Conservation (phyloP, 1,139 yeast species). For the Meyerozyma guilliermondii region DNA sequence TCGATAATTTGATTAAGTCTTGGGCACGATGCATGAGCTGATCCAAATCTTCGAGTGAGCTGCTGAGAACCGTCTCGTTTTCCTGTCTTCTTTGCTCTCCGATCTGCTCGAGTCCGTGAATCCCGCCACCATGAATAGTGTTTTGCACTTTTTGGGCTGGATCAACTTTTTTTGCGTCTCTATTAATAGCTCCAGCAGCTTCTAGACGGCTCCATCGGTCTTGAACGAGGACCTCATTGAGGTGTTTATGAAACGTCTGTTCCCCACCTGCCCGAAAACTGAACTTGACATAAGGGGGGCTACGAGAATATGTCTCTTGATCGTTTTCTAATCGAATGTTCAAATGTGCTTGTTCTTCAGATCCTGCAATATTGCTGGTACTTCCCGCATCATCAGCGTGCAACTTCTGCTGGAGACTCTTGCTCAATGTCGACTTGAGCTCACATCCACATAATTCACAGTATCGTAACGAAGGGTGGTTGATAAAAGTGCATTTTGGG, state of each 20-base stretch:
- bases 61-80: conserved; percentile 59
- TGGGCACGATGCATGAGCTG: conserved; percentile 74
- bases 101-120: conserved; percentile 63
- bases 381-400: conserved; percentile 1
- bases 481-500: conserved; percentile 77
- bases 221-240: conserved; percentile 40
- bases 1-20: conserved; percentile 59
- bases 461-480: conserved; percentile 69
- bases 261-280: conserved; percentile 65
- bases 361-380: conserved; percentile 8
- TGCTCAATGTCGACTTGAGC: conserved; percentile 24
- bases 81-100: conserved; percentile 54
- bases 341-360: conserved; percentile 9
- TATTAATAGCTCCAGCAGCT: conserved; percentile 34
- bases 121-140: conserved; percentile 37
- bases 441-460: conserved; percentile 88
- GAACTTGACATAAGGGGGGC: conserved; percentile 42
- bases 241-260: conserved; percentile 35
- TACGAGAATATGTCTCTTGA: conserved; percentile 29
- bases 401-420: conserved; percentile 6
- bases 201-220: conserved; percentile 41
- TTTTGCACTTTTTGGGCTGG: not conserved
- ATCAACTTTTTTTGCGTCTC: conserved; percentile 26
- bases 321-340: conserved; percentile 23
- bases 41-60: conserved; percentile 73